Percentiles rank a stretch among this genome's conserved stretches.
phyloP scores from a whole-genome alignment of 441 rosid genomes.

The Francoa sonchifolia region DNA sequence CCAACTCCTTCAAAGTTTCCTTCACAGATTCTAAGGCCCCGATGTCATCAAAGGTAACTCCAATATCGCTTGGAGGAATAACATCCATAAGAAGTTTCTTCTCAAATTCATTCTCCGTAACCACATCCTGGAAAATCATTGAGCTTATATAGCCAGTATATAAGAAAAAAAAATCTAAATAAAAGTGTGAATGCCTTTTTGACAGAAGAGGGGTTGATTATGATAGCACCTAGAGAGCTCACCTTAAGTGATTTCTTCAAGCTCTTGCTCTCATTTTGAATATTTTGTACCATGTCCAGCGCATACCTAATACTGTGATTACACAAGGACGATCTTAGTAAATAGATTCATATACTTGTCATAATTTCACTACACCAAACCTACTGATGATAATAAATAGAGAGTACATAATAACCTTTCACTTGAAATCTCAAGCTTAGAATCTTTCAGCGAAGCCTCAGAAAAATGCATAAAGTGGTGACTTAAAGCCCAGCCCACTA shows the following conservation, averaged over 20 bases:
- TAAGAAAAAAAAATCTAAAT: neutral
- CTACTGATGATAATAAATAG: neutral
- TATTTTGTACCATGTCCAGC: conserved; percentile 56
- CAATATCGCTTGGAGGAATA: conserved; percentile 91
- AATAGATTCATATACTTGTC: too few relatives aligned
- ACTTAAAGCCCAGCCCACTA: conserved; percentile 87
- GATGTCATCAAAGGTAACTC: conserved; percentile 90
- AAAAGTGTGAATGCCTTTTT: neutral
- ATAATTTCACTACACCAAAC: neutral
- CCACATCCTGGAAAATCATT: conserved; percentile 59
- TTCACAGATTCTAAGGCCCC: conserved; percentile 96
- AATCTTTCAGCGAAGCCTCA: conserved; percentile 47
- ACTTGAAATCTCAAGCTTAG: conserved; percentile 53
- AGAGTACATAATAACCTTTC: conserved; percentile 45
- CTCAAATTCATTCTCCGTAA: conserved; percentile 96
- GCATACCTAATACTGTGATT: conserved; percentile 68
- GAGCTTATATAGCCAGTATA: conserved; percentile 1
- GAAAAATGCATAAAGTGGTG: conserved; percentile 68
- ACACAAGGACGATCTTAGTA: conserved; percentile 6
- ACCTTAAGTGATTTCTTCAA: conserved; percentile 91
- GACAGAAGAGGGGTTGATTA: neutral
- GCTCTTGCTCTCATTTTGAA: conserved; percentile 77
- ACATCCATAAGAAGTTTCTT: conserved; percentile 92
- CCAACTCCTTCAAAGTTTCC: conserved; percentile 95
- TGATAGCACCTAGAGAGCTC: conserved; percentile 6